phyloP scores from a whole-genome alignment of 306 rosid species.

The Hippophae rhamnoides region DNA sequence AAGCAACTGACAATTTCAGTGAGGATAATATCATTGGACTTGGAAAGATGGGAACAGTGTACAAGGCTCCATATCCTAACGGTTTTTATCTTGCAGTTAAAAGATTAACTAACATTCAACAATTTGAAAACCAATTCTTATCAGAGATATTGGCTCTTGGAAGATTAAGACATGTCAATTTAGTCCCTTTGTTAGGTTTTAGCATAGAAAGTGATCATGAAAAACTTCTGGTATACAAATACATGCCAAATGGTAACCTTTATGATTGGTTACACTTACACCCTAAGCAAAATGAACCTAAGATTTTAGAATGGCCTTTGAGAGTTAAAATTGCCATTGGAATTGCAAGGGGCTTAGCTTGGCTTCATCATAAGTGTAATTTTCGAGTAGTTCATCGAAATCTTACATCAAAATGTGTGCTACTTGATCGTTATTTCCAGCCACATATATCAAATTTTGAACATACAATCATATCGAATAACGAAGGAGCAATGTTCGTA shows the following conservation, averaged over 20 bases:
- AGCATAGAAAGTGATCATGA: constrained; percentile 6
- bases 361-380: constrained; percentile 13
- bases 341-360: constrained; percentile 10
- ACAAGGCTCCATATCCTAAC: constrained; percentile 13
- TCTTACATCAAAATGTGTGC: background rate
- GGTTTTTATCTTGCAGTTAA: constrained; percentile 18
- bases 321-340: constrained; percentile 11
- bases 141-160: constrained; percentile 10
- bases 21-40: constrained; percentile 8
- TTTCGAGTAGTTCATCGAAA: constrained; percentile 14
- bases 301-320: constrained; percentile 13
- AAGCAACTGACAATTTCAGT: no score
- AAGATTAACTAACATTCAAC: background rate
- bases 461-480: background rate
- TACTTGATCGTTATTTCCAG: constrained; percentile 5
- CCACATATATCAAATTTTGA: constrained; percentile 15
- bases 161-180: constrained; percentile 4
- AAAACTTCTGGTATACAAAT: constrained; percentile 16
- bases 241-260: constrained; percentile 16
- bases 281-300: background rate
- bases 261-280: constrained; percentile 8
- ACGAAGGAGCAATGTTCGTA: constrained; percentile 13
- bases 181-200: constrained; percentile 11
- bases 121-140: constrained; percentile 3
- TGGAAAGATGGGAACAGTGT: constrained; percentile 11